phyloP scores from a whole-genome alignment of 2,329 filamentous ascomycete species.

The Pseudopithomyces maydicus region DNA sequence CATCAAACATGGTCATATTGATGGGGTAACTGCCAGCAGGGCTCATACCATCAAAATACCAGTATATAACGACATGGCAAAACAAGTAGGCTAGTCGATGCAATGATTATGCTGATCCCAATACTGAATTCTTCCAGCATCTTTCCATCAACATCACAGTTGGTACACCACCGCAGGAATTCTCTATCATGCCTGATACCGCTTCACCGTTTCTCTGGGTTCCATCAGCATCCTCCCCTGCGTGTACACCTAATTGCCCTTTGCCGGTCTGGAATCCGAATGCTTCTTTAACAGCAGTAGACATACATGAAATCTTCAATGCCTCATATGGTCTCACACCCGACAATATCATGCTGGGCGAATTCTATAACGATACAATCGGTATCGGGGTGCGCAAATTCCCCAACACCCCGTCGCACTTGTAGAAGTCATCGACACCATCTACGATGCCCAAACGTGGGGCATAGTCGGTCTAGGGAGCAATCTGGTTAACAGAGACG shows the following conservation, averaged over 20 bases:
- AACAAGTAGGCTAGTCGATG: neutral
- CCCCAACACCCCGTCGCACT: conserved; percentile 10
- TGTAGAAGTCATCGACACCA: conserved; percentile 7
- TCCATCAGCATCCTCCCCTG: conserved; percentile 13
- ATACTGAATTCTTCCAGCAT: conserved; percentile 11
- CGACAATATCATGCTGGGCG: conserved; percentile 15
- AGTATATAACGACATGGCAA: conserved; percentile 6
- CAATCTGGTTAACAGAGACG: neutral
- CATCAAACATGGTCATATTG: neutral
- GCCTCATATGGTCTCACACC: conserved; percentile 19
- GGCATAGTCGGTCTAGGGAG: conserved; percentile 18
- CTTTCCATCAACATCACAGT: conserved; percentile 14
- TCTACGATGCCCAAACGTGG: conserved; percentile 11
- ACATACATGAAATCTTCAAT: conserved; percentile 11
- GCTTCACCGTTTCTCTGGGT: conserved; percentile 17
- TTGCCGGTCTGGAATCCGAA: conserved; percentile 6
- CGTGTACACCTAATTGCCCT: conserved; percentile 15
- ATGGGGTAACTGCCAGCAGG: neutral
- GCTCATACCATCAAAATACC: neutral
- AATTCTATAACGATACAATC: conserved; percentile 19
- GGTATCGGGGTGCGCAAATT: conserved; percentile 4
- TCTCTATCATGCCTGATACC: conserved; percentile 16
- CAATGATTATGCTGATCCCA: neutral
- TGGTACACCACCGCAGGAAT: conserved; percentile 16
- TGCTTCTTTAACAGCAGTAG: conserved; percentile 9